These are phyloP conservation scores for Pseudogymnoascus sp. DNA, from an alignment of 2,329 filamentous ascomycete genomes.

Conservation along the genomic window DNA sequence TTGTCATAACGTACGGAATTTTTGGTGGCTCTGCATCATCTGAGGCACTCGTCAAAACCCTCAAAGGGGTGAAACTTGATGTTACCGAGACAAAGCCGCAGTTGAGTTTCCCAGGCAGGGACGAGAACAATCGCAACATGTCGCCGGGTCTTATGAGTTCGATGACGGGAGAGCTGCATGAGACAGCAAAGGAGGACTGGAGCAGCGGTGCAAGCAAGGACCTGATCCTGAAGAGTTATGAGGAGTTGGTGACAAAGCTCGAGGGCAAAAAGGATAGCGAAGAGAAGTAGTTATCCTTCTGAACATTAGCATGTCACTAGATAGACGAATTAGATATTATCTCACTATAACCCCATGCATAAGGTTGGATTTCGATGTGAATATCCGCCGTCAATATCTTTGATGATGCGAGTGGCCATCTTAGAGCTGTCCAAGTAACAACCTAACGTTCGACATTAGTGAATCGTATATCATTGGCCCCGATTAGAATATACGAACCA, in stretches of 20 bases:
- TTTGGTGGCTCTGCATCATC: conserved; percentile 31
- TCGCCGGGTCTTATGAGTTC: neutral
- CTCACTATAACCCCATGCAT: neutral
- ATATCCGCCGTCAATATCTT: neutral
- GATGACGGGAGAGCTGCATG: neutral
- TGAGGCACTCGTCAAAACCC: conserved; percentile 23
- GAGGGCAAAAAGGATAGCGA: neutral
- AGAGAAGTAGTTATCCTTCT: neutral
- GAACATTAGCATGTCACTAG: neutral
- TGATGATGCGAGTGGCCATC: neutral
- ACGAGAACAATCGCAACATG: conserved; percentile 8
- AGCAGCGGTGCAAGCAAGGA: neutral
- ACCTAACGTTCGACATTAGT: neutral
- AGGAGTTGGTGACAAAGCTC: neutral
- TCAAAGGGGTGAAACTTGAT: conserved; percentile 26
- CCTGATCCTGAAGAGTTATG: neutral
- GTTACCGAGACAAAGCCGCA: conserved; percentile 27
- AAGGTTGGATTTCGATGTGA: neutral
- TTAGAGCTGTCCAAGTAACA: neutral
- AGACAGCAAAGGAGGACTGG: neutral
- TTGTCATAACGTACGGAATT: conserved; percentile 47
- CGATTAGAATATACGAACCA: neutral
- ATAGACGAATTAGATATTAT: neutral
- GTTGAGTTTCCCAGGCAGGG: conserved; percentile 22
- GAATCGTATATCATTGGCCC: neutral